Base-by-base conservation (phyloP, 352 stramenopile genomes). In the Pythium monospermum region DNA sequence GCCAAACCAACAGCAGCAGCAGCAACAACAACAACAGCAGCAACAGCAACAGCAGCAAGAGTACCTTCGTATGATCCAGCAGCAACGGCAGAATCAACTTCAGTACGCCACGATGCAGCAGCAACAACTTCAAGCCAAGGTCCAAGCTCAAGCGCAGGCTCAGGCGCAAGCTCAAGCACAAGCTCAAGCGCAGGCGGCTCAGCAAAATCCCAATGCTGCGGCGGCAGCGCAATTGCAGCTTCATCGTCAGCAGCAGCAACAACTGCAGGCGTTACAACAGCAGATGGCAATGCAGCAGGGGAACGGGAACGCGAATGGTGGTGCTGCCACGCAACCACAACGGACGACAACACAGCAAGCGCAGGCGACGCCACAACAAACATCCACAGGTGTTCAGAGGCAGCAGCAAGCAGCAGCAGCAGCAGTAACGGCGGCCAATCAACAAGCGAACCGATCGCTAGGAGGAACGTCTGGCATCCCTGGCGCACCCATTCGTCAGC, bases 11-110 rank as follows among this genome's bases (percentile, higher is more conserved):
- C 75, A 87, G 60, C 77, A 89, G 46, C 73, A 87, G 48, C 57
- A 64, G 35, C 33, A 38, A n/a, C 49, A 46, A 19, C 49, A 56
- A 32, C 80, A 91, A n/a, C n/a, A n/a, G n/a, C n/a, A n/a, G n/a
- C n/a, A n/a, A n/a, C n/a, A n/a, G n/a, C n/a, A n/a, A n/a, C n/a
- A n/a, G 44, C 79, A 91, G 49, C 83, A 93, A 57, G 76, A 91
- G 25, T 91, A 90, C 62, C 71, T 89, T 59, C 73, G 81, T 10
- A 84, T 78, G 69, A 50, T 83, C 15, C 72, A 83, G 49, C 72
- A 83, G 49, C 72, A 60, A 37, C 61, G 59, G 21, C 57, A 73
- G 19, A 57, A 58, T 19, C 57, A 59, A 22, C 66, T 80, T 40
- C 72, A 81, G 57, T 72, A 61, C 25, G 42, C 53, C 15, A 55